Conservation (phyloP, 306 rosid species). For the Oxytropis ochrocephala region DNA sequence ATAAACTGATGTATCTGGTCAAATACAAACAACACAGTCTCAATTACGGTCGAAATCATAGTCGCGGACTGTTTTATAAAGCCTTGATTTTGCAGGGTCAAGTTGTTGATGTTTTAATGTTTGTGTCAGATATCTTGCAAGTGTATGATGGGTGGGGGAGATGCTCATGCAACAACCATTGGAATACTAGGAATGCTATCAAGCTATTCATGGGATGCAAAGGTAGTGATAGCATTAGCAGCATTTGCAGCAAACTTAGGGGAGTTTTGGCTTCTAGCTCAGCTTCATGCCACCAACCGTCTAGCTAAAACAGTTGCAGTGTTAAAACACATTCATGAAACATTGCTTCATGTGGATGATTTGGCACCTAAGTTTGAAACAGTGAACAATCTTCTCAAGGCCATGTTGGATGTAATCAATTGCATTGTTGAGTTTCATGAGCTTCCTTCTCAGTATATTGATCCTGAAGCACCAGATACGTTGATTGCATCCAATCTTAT, state of each 20-base stretch:
- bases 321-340: constrained; percentile 48
- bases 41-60: too few species aligned
- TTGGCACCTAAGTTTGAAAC: constrained; percentile 42
- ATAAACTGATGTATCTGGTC: too few species aligned
- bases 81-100: background rate
- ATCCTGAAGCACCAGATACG: constrained; percentile 27
- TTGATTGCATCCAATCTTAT: constrained; percentile 22
- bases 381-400: constrained; percentile 33
- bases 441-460: constrained; percentile 36
- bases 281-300: constrained; percentile 31
- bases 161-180: constrained; percentile 52
- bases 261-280: constrained; percentile 49
- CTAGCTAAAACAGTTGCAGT: constrained; percentile 49
- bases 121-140: constrained; percentile 47
- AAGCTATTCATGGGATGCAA: constrained; percentile 65
- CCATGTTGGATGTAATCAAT: constrained; percentile 44
- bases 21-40: too few species aligned
- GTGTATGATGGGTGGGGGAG: constrained; percentile 34
- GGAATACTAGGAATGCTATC: constrained; percentile 36
- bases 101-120: background rate
- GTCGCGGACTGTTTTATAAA: too few species aligned
- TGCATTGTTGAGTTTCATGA: constrained; percentile 46
- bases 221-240: constrained; percentile 52
- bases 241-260: constrained; percentile 58
- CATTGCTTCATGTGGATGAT: constrained; percentile 24